Evolutionary conservation across 768 basidiomycete genomes (phyloP), one percentile per base, ranked within the genome.

Genomic region (Mycena vitilis): DNA sequence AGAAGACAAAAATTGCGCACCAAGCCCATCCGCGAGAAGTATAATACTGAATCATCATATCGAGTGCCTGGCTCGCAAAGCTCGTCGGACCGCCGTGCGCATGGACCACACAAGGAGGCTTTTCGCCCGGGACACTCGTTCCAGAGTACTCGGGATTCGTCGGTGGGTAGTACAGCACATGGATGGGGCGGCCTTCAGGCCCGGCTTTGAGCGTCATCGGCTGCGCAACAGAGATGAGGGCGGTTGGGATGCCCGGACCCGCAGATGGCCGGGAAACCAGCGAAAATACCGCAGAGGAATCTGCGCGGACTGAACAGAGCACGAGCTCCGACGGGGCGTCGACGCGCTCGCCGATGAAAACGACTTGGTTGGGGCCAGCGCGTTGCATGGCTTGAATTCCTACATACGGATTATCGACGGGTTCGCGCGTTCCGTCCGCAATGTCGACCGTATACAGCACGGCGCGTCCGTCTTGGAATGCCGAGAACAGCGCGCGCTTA

Each of bases 51-150:
- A 81, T 86, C 37, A 72, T 76, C 87, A 88, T 88, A 12, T 75
- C 76, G 36, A 94, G 75, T 0, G 80, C 86, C 52, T 89, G 88
- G 1, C 67, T 37, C 4, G 81, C 78, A 4, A 81, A 75, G 9
- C 71, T 70, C 0, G 92, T 95, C 0, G 94, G 94, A 0, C 93
- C 93, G 0, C 94, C 94, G 64, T 95, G 94, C 7, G 85, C 84
- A 37, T 82, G 71, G 18, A 93, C 79, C 11, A 93, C 81, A 65
- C 88, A 88, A 5, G 94, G 94, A 0, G 94, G 94, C 51, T 81
- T 83, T 75, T 91, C 89, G 4, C 82, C 85, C 0, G 71, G 60
- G 8, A 83, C 73, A 49, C 77, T 85, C 5, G 84, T 81, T 0
- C 86, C 89, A 2, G 76, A 72, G 70, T 90, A 94, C 0, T 80